Evolutionary conservation across 164 flowering plant species (phyloP).

Genomic region (Litsea cubeba): DNA sequence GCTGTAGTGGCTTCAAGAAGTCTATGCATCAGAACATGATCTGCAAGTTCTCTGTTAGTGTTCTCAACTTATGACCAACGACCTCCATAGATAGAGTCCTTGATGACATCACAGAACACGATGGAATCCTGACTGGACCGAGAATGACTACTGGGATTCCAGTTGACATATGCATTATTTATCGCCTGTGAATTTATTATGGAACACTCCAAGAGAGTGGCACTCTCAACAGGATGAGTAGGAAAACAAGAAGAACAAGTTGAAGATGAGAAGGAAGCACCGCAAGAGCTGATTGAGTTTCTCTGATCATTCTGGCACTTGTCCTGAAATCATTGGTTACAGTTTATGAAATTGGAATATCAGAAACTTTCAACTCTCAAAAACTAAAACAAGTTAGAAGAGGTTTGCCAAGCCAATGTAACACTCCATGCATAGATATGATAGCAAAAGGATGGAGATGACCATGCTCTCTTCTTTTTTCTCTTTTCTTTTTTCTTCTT

Average conservation of each 20-base stretch:
- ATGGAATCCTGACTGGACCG: constrained; percentile 38
- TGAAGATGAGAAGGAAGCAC: too few species aligned
- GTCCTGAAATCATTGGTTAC: constrained; percentile 43
- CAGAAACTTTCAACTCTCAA: not conserved
- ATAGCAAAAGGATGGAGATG: too few species aligned
- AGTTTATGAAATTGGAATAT: not conserved
- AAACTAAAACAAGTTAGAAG: not conserved
- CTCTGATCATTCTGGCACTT: constrained; percentile 44
- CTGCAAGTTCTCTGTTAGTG: constrained; percentile 28
- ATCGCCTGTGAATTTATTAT: constrained; percentile 30
- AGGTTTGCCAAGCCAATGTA: not conserved
- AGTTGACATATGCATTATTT: constrained; percentile 30
- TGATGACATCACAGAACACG: constrained; percentile 72
- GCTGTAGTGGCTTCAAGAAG: constrained; percentile 55
- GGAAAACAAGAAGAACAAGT: too few species aligned
- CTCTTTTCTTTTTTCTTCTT: too few species aligned
- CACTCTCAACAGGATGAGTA: too few species aligned
- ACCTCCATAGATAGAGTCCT: constrained; percentile 79
- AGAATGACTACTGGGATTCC: constrained; percentile 39
- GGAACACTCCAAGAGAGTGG: constrained; percentile 29
- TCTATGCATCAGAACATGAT: constrained; percentile 34
- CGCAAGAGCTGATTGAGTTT: constrained; percentile 22
- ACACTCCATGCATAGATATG: not conserved
- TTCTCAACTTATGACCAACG: constrained; percentile 46
- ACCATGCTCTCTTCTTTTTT: too few species aligned